phyloP scores from a whole-genome alignment of 192 early-diverging fungal genomes.

The Backusella mclennaniae region DNA sequence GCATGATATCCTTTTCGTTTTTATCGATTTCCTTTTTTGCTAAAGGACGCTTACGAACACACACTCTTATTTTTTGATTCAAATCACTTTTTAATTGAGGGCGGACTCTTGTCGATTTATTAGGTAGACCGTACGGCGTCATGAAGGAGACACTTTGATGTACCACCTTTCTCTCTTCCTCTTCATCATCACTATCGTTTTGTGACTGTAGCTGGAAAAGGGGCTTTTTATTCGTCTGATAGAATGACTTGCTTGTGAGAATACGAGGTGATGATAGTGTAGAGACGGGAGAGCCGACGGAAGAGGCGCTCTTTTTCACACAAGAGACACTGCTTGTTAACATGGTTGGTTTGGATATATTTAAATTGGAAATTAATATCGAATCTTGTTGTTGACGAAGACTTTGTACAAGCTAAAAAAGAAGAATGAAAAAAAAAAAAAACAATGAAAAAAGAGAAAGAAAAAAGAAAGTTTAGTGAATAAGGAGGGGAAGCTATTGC shows the following conservation, averaged over 20 bases:
- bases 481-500: not conserved
- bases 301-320: not conserved
- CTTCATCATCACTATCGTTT: conserved; percentile 10
- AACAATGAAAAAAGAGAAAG: not conserved
- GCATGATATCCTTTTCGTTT: conserved; percentile 85
- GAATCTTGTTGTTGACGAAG: conserved; percentile 33
- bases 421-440: not conserved
- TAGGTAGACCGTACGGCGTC: conserved; percentile 83
- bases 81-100: conserved; percentile 46
- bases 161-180: conserved; percentile 8
- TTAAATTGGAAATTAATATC: conserved; percentile 34
- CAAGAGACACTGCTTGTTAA: conserved; percentile 16
- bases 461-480: not conserved
- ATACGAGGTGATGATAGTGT: not conserved
- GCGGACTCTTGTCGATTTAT: not conserved
- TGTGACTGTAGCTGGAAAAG: not conserved
- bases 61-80: conserved; percentile 91
- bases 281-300: not conserved
- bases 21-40: conserved; percentile 81
- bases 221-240: not conserved
- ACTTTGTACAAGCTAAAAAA: conserved; percentile 26
- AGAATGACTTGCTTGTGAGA: not conserved
- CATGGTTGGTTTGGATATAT: conserved; percentile 6
- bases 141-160: conserved; percentile 42
- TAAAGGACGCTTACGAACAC: conserved; percentile 94